Base-by-base conservation (phyloP, 257 asterid species). In the Ophiorrhiza pumila region DNA sequence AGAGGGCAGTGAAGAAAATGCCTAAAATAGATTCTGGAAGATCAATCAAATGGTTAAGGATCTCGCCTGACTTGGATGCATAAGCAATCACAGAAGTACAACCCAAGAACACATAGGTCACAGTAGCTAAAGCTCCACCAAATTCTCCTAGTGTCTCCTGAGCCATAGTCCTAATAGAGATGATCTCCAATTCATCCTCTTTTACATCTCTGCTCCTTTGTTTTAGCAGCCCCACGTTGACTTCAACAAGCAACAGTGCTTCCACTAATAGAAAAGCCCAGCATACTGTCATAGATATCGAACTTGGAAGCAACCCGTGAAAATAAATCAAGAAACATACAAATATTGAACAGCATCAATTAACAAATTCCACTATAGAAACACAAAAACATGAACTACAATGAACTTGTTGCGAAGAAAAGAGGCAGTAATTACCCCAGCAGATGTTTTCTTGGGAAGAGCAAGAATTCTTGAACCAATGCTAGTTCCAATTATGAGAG, bases 381-480 rank as follows among this genome's bases (percentile, higher is more conserved):
- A n/a, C n/a, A n/a, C n/a, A n/a, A n/a, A n/a, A n/a, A n/a, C 7
- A n/a, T 56, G 35, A 62, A 8, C 46, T 62, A 34, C 42, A 50
- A 7, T 60, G 13, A 27, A 58, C 12, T 14, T 10, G 15, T 63
- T 35, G 49, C 45, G 3, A 43, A 45, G 7, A 46, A 72, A 52
- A 32, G 31, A 42, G 41, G 8, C 1, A 39, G 37, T 31, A 72
- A 0, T 80, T 82, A 92, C 96, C 85, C 91, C 96, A 23, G 91
- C 92, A 35, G 85, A 87, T 68, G 94, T 87, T 81, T 80, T 92
- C 56, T 72, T 76, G 9, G 98, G 94, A 58, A 92, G 96, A 69
- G 94, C 94, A 31, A 90, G 96, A 80, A 92, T 90, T 42, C 98
- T 96, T 0, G 96, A 80, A 49, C 96, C 98, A 76, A 92, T 90